A percentile compares a stretch with the other conserved stretches of the same genome.
phyloP scores from a whole-genome alignment of 495 filamentous ascomycete species.

The Penicillium bialowiezense region DNA sequence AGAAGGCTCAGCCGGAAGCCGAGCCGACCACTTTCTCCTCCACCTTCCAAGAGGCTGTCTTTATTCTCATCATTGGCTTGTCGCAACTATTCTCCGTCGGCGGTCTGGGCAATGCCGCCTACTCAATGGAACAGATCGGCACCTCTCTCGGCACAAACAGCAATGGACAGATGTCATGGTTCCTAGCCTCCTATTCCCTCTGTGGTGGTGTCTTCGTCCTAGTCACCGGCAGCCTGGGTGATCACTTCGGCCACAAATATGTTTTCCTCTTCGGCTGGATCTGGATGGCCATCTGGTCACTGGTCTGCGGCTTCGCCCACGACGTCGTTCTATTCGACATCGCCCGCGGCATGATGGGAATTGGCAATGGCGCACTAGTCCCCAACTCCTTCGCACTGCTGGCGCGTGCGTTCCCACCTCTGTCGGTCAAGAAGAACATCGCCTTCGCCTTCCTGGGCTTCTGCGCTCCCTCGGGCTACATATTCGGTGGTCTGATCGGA shows the following conservation, averaged over 20 bases:
- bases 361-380: conserved; percentile 54
- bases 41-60: conserved; percentile 16
- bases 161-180: conserved; percentile 42
- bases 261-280: conserved; percentile 51
- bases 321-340: conserved; percentile 51
- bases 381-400: conserved; percentile 60
- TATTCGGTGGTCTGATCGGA: conserved; percentile 48
- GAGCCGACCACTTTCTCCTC: conserved; percentile 5
- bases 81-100: conserved; percentile 28
- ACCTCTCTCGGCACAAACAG: conserved; percentile 14
- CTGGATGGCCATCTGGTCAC: conserved; percentile 55
- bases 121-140: conserved; percentile 23
- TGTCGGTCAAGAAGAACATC: conserved; percentile 51
- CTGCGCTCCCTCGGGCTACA: conserved; percentile 49
- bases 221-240: conserved; percentile 53
- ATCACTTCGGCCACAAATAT: conserved; percentile 52
- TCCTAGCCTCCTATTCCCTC: conserved; percentile 51
- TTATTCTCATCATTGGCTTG: conserved; percentile 24
- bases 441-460: conserved; percentile 59
- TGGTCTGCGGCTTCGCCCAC: conserved; percentile 35
- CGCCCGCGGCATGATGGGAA: conserved; percentile 53
- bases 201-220: conserved; percentile 59
- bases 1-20: not conserved
- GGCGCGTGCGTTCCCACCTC: conserved; percentile 48
- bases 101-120: conserved; percentile 19